Conservation (phyloP, 2,329 filamentous ascomycete species). For the Verticillium isaacii region DNA sequence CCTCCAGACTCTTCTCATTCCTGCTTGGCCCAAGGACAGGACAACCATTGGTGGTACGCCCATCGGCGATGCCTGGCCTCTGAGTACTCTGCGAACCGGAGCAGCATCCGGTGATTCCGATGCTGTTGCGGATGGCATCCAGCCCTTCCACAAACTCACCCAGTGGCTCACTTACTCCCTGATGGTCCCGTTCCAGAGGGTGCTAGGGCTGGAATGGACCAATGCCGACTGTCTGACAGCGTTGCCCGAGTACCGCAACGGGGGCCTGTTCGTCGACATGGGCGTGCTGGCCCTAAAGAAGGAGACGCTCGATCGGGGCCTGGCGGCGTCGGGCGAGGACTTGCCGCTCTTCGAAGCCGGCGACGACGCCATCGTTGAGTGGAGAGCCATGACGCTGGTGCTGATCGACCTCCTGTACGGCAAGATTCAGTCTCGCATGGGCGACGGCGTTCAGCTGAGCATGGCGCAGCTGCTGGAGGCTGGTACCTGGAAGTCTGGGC, state of each 20-base stretch:
- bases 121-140: constrained; percentile 42
- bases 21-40: constrained; percentile 42
- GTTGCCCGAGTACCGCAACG: constrained; percentile 88
- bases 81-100: constrained; percentile 19
- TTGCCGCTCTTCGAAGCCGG: constrained; percentile 54
- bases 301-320: constrained; percentile 63
- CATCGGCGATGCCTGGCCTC: constrained; percentile 46
- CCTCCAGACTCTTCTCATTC: constrained; percentile 39
- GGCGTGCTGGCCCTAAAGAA: constrained; percentile 74
- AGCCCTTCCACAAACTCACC: constrained; percentile 90
- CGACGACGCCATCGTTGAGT: constrained; percentile 60
- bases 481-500: constrained; percentile 60
- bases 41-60: constrained; percentile 43
- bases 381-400: constrained; percentile 59
- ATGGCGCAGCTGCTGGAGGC: constrained; percentile 49
- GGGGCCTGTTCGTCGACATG: constrained; percentile 80
- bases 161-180: constrained; percentile 94
- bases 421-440: constrained; percentile 36
- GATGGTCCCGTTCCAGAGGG: constrained; percentile 82
- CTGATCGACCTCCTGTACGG: constrained; percentile 50
- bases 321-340: constrained; percentile 49
- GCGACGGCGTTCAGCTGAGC: constrained; percentile 28
- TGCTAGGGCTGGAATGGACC: constrained; percentile 76
- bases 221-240: constrained; percentile 80
- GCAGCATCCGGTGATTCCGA: not conserved